Evolutionary conservation across 805 yeast species (phyloP).

Genomic region (Metschnikowia peoriensis): DNA sequence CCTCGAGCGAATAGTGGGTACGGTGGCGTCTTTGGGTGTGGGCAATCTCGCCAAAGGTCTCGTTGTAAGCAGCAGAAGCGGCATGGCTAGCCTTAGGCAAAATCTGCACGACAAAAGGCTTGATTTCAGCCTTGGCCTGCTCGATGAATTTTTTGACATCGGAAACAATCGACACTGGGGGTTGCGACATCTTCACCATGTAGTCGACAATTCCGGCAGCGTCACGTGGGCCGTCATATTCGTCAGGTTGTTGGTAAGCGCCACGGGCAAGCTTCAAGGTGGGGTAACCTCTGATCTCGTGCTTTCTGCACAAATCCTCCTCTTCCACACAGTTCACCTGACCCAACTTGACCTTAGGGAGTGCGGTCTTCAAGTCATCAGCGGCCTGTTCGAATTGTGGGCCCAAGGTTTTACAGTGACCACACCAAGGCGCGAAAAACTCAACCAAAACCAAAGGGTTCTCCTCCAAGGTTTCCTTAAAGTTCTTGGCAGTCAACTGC

Average conservation of each 20-base stretch:
- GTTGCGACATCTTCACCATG: conserved; percentile 80
- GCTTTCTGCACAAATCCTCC: conserved; percentile 63
- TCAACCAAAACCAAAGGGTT: conserved; percentile 83
- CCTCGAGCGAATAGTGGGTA: conserved; percentile 54
- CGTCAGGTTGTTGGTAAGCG: conserved; percentile 42
- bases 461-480: conserved; percentile 59
- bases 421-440: conserved; percentile 97
- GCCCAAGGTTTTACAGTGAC: conserved; percentile 86
- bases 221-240: conserved; percentile 83
- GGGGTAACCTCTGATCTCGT: conserved; percentile 79
- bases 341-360: conserved; percentile 66
- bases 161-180: conserved; percentile 52
- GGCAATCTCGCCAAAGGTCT: conserved; percentile 65
- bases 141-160: conserved; percentile 50
- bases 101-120: conserved; percentile 58
- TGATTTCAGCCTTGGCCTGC: conserved; percentile 46
- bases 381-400: conserved; percentile 81
- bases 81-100: conserved; percentile 28
- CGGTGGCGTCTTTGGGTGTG: conserved; percentile 58
- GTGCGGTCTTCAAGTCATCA: conserved; percentile 48
- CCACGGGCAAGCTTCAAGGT: conserved; percentile 74
- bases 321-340: conserved; percentile 86
- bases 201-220: conserved; percentile 73
- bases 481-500: conserved; percentile 65
- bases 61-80: conserved; percentile 33